Conservation (phyloP, 257 asterid species). For the Nicotiana tabacum region DNA sequence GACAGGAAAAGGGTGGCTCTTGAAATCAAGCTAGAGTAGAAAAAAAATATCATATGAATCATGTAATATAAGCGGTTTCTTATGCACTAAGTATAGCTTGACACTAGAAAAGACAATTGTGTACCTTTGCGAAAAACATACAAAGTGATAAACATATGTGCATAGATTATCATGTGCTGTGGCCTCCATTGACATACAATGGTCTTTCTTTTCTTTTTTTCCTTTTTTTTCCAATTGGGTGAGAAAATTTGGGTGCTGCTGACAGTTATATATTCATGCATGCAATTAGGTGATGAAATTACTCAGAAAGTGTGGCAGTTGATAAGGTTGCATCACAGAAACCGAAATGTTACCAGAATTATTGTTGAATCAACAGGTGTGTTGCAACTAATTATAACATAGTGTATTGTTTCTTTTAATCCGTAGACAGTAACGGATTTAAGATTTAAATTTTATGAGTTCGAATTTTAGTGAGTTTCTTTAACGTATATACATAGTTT, state of each 20-base stretch:
- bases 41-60: too few species aligned
- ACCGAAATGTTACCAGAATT: background rate
- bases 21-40: too few species aligned
- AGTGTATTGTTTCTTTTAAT: background rate
- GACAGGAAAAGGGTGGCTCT: too few species aligned
- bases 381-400: background rate
- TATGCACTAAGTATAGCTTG: background rate
- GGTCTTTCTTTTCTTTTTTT: background rate
- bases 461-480: too few species aligned
- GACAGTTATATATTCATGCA: background rate
- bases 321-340: constrained; percentile 2
- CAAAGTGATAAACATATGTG: background rate
- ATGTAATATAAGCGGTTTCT: too few species aligned
- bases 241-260: background rate
- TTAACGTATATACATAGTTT: too few species aligned
- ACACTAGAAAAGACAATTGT: background rate
- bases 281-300: background rate
- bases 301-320: background rate
- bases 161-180: background rate
- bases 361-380: background rate
- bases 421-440: background rate
- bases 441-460: too few species aligned
- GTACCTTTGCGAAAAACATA: background rate
- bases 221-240: background rate
- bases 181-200: background rate